Evolutionary conservation across 106 monocot genomes (phyloP), one percentile per base, ranked within the genome.

Genomic region (Acorus gramineus): DNA sequence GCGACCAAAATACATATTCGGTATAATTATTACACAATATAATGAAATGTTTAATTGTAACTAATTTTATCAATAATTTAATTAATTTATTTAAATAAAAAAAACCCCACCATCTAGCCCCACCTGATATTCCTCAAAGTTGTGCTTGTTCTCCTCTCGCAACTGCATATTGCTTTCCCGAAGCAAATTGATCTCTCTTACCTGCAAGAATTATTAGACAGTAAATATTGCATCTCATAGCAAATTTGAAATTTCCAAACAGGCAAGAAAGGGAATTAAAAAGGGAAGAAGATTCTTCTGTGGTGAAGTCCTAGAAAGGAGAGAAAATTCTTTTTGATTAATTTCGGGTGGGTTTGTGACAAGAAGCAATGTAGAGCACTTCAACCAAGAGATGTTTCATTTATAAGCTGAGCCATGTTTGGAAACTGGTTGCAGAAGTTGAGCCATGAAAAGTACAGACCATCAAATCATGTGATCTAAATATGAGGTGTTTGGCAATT

Each of bases 101-200:
- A 5, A 43, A 4, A 2, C 44, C 10, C 28, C 47, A 53, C 6
- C 7, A 61, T 59, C 10, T 48, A 3, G 53, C 6, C 42, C 12
- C 51, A 90, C 96, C 96, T 98, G 92, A 59, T 82, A 84, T 75
- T 92, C 98, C 47, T 92, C 88, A 74, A 92, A 98, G 61, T 98
- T 98, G 54, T 92, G 88, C 60, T 81, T 92, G 73, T 85, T 98
- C 79, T 98, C 98, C 63, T 85, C 90, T 43, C 96, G 84, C 68
- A 98, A 85, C 61, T 98, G 91, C 44, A 84, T 70, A 68, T 91
- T 98, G 73, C 91, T 91, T 78, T 91, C 98, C 57, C 92, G 85
- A 68, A 98, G 88, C 74, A 91, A 78, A 84, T 85, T 92, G 65
- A 98, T 85, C 74, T 95, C 95, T 64, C 81, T 84, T 52, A 95